A percentile compares a stretch with the other conserved stretches of the same genome.
phyloP scores from a whole-genome alignment of 108 stramenopile species.

The Skeletonema tropicum region DNA sequence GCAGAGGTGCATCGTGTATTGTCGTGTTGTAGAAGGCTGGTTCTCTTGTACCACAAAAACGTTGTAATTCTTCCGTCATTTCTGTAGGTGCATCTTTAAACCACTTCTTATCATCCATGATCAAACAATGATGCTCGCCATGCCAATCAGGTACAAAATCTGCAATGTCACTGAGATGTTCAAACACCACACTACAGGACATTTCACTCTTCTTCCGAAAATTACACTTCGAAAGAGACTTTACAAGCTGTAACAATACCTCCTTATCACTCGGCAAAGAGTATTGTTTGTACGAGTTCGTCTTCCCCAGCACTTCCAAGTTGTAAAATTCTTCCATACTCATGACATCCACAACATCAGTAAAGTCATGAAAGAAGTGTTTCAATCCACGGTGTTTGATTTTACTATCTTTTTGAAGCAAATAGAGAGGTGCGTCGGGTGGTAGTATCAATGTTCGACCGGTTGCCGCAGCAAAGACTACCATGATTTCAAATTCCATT shows the following conservation, averaged over 20 bases:
- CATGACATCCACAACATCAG: conserved; percentile 53
- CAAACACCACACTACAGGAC: conserved; percentile 51
- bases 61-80: conserved; percentile 2
- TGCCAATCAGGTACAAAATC: conserved; percentile 50
- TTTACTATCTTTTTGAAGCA: conserved; percentile 64
- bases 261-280: conserved; percentile 48
- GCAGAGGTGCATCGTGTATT: conserved; percentile 39
- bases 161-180: conserved; percentile 57
- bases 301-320: conserved; percentile 14
- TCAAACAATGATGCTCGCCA: conserved; percentile 54
- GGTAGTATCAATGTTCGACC: conserved; percentile 84
- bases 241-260: conserved; percentile 43
- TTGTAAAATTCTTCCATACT: conserved; percentile 68
- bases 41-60: conserved; percentile 26
- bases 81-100: not conserved
- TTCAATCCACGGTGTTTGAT: conserved; percentile 63
- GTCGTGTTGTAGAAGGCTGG: conserved; percentile 27
- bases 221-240: conserved; percentile 57
- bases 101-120: conserved; percentile 67
- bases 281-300: conserved; percentile 20
- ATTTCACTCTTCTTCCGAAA: conserved; percentile 18
- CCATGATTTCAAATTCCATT: conserved; percentile 79
- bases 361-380: conserved; percentile 78
- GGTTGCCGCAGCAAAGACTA: conserved; percentile 79
- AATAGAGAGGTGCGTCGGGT: conserved; percentile 77